Evolutionary conservation across 2,329 filamentous ascomycete species (phyloP).

Genomic region (Fusarium neocosmosporiellum): DNA sequence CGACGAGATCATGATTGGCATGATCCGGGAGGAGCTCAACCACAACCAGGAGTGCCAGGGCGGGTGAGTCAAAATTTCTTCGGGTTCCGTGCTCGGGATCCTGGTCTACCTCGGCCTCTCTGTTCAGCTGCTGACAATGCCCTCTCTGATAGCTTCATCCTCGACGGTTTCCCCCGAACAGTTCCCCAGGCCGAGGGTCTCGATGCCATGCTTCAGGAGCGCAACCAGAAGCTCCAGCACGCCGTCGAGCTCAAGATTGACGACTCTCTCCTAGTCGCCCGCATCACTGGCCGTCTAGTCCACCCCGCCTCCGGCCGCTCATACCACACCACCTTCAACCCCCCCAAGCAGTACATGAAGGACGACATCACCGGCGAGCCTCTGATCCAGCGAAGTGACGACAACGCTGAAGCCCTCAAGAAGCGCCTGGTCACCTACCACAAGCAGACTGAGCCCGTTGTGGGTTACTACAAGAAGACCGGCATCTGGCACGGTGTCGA

Average conservation of each 20-base stretch:
- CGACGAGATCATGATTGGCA: slow-evolving; percentile 99
- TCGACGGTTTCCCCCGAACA: slow-evolving; percentile 97
- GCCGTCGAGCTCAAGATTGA: slow-evolving; percentile 98
- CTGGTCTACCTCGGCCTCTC: slow-evolving; percentile 8
- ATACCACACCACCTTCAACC: slow-evolving; percentile 99
- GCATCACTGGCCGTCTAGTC: slow-evolving; percentile 95
- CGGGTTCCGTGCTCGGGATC: slow-evolving; percentile 8
- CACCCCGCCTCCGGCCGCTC: slow-evolving; percentile 96
- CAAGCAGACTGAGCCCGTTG: slow-evolving; percentile 90
- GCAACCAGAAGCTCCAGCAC: slow-evolving; percentile 89
- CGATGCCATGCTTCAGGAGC: slow-evolving; percentile 86
- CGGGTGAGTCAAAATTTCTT: slow-evolving; percentile 70
- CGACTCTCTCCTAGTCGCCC: slow-evolving; percentile 90
- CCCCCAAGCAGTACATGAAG: slow-evolving; percentile 91
- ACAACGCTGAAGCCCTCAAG: slow-evolving; percentile 95
- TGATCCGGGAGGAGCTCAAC: slow-evolving; percentile 98
- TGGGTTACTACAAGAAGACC: slow-evolving; percentile 95
- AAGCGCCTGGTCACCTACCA: slow-evolving; percentile 96
- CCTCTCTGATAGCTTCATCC: slow-evolving; percentile 80
- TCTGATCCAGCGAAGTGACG: slow-evolving; percentile 93
- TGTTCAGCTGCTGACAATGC: slow-evolving; percentile 31
- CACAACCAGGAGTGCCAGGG: slow-evolving; percentile 96
- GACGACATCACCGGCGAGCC: slow-evolving; percentile 98
- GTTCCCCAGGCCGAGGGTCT: slow-evolving; percentile 95
- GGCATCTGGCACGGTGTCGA: slow-evolving; percentile 97